Evolutionary conservation across 75 land plant genomes (phyloP).

Genomic region (Chamaecyparis obtusa): DNA sequence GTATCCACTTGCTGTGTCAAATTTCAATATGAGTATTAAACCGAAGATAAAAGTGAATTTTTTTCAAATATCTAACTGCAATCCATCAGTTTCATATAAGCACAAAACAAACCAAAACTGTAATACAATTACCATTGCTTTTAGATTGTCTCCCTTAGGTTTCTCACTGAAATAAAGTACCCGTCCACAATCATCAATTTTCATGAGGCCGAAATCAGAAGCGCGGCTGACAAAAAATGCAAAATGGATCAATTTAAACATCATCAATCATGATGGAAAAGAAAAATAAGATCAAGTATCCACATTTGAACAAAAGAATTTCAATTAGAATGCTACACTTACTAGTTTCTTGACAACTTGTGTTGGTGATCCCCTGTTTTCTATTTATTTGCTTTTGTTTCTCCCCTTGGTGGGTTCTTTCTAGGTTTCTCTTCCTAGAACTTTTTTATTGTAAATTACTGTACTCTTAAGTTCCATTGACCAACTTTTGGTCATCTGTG

Average conservation of each 20-base stretch:
- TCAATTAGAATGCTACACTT: too few species aligned
- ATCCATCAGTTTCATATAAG: constrained; percentile 2
- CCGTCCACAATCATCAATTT: constrained; percentile 76
- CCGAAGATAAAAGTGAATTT: neutral
- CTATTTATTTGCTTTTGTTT: too few species aligned
- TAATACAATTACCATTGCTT: constrained; percentile 64
- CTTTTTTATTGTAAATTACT: too few species aligned
- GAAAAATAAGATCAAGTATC: neutral
- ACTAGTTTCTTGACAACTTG: too few species aligned
- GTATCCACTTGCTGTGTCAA: constrained; percentile 47
- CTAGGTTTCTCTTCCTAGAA: too few species aligned
- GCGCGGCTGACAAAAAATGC: constrained; percentile 64
- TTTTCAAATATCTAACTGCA: neutral
- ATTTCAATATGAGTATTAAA: neutral
- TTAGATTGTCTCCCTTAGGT: constrained; percentile 77
- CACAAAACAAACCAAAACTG: neutral
- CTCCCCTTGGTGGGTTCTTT: too few species aligned
- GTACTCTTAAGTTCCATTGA: too few species aligned
- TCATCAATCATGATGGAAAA: neutral
- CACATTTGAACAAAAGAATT: too few species aligned
- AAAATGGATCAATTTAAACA: neutral
- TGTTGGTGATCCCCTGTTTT: too few species aligned
- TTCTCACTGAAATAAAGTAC: constrained; percentile 84
- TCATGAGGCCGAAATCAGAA: constrained; percentile 95
- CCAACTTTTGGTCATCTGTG: too few species aligned